These are phyloP conservation scores for Colletotrichum phormii DNA, from an alignment of 2,329 filamentous ascomycete species.

Conservation along the genomic window DNA sequence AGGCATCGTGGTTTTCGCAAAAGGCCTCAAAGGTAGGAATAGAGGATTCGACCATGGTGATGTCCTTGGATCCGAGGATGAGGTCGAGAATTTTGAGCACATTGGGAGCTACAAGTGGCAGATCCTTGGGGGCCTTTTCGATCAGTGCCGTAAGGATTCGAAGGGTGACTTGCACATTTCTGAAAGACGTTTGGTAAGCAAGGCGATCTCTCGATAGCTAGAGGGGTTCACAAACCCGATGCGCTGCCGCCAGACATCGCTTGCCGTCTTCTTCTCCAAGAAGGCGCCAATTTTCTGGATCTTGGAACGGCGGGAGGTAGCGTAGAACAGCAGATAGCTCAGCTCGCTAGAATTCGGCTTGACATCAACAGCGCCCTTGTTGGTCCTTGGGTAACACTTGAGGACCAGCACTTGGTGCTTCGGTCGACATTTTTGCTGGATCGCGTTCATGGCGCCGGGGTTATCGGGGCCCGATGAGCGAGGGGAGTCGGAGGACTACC, in stretches of 20 bases:
- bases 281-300: constrained; percentile 96
- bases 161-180: constrained; percentile 93
- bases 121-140: constrained; percentile 90
- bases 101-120: constrained; percentile 87
- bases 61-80: constrained; percentile 86
- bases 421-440: constrained; percentile 79
- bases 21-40: constrained; percentile 88
- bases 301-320: constrained; percentile 92
- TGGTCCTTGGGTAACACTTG: constrained; percentile 94
- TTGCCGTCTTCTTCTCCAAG: constrained; percentile 91
- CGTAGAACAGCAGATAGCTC: constrained; percentile 97
- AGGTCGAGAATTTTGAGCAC: constrained; percentile 87
- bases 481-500: constrained; percentile 21
- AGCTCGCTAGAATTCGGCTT: constrained; percentile 97
- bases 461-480: constrained; percentile 29
- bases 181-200: constrained; percentile 47
- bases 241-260: constrained; percentile 89
- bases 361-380: constrained; percentile 91
- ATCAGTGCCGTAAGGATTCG: constrained; percentile 92
- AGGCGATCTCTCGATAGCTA: not conserved
- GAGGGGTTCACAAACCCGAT: constrained; percentile 74
- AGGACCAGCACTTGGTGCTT: constrained; percentile 97
- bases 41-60: constrained; percentile 93
- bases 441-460: constrained; percentile 67
- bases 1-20: constrained; percentile 88